Base-by-base conservation (phyloP, 169 alveolate genomes). In the Theileria annulata region DNA sequence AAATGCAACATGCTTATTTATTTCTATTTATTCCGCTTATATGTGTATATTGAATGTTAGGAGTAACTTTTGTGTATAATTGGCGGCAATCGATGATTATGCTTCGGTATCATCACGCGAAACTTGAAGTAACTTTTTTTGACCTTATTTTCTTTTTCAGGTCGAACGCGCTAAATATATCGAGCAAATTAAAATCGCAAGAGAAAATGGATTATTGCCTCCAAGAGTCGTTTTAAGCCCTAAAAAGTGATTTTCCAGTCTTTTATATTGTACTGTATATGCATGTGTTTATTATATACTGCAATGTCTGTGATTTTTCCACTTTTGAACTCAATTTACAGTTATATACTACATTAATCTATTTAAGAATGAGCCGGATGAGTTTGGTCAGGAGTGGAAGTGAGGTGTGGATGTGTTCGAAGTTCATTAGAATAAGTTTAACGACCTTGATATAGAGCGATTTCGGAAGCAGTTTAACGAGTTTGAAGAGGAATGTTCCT, bases 51-150 rank as follows among this genome's bases (percentile, higher is more conserved):
- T n/a, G 48, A 21, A 25, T 30, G 28, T 75, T 56, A 84, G 90
- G 85, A 5, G 51, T 84, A 63, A 66, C 88, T 23, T 84, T 76
- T 60, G 87, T 84, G 21, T 76, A 71, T 79, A 84, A 67, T 42
- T 84, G 90, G 90, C 86, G 90, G 19, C 77, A 70, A 21, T 48
- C 87, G 13, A 84, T 84, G 87, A 23, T 60, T 10, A 47, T 84
- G 30, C 51, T 84, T 37, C 76, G 90, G 15, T 84, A 84, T 47
- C 90, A 84, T 33, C 86, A 84, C 21, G 90, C 86, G 12, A 47
- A 80, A 13, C 48, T 84, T 21, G 90, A 84, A 75, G 90, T 84
- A 58, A 58, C 6, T 27, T 27, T 62, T n/a, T 37, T 15, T 62
- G 25, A 15, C 27, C 4, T 62, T 42, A 28, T 37, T 8, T 21